Base-by-base conservation (phyloP, 2,329 filamentous ascomycete genomes). In the Exophiala mesophila region DNA sequence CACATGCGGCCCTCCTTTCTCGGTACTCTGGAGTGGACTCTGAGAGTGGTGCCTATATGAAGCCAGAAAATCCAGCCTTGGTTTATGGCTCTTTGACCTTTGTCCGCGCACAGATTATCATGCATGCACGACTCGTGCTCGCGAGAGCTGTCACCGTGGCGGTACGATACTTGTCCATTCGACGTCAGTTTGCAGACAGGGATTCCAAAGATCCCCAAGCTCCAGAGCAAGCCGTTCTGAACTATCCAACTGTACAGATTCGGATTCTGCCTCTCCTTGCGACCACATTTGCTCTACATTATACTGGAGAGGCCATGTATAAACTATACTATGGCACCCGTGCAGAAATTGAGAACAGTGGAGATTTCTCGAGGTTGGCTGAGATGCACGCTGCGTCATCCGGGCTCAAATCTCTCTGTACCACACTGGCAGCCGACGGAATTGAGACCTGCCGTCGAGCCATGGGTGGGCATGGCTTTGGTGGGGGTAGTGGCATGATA, bases 211-310 rank as follows among this genome's bases (percentile, higher is more conserved):
- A 56, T 34, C 44, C 52, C 6, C 44, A 39, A 18, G 58, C 58
- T 3, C 65, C 65, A 1, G 69, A 72, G 57, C 55, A 70, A 36
- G 59, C 70, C 2, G 72, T 76, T 0, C 59, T 76, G 4, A 71
- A 76, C 49, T 76, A 76, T 47, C 70, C 72, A 2, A 76, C 73
- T 0, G 72, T 76, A 0, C 72, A 75, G 50, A 72, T 76, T 31
- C 63, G 72, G 0, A 69, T 77, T 16, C 50, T 76, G 6, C 72
- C 73, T n/a, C 58, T 76, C 1, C 63, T 77, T 1, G 72, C 72
- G 2, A 73, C 72, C 1, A 67, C 71, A 0, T 76, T 74, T 50
- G 72, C 73, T 3, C 55, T 76, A 62, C 60, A 75, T 39, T 64
- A 64, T 20, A 62, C 59, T 0, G 62, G 58, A 1, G 54, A 56